Evolutionary conservation across 1,139 yeast species (phyloP).

Genomic region (Taphrina deformans): DNA sequence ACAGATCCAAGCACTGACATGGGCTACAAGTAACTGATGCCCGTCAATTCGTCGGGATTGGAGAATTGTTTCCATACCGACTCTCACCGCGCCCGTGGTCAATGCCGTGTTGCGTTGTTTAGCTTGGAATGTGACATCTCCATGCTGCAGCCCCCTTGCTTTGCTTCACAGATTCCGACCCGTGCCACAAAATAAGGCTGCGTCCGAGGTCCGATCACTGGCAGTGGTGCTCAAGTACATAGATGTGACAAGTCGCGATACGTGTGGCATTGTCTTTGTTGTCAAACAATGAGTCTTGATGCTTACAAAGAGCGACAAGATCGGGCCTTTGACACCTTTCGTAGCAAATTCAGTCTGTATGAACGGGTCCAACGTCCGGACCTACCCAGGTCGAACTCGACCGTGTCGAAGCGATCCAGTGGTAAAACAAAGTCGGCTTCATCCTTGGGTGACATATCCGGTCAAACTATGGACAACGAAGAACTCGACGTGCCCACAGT

Average conservation of each 20-base stretch:
- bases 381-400: neutral
- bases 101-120: neutral
- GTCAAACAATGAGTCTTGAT: conserved; percentile 20
- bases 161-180: neutral
- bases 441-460: neutral
- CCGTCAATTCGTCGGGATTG: no score
- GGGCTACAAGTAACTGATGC: no score
- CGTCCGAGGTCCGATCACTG: neutral
- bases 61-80: no score
- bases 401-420: neutral
- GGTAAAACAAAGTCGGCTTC: neutral
- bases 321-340: conserved; percentile 26
- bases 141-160: neutral
- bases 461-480: neutral
- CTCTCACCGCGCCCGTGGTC: no score
- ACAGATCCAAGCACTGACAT: no score
- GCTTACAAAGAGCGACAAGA: conserved; percentile 26
- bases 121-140: conserved; percentile 2
- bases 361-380: neutral
- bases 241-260: conserved; percentile 1
- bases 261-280: neutral
- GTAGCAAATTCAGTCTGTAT: conserved; percentile 1
- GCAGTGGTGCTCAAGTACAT: neutral
- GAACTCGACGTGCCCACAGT: neutral
- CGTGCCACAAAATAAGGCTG: neutral